phyloP scores from a whole-genome alignment of 202 grass and related monocot species.

The Panicum virgatum region DNA sequence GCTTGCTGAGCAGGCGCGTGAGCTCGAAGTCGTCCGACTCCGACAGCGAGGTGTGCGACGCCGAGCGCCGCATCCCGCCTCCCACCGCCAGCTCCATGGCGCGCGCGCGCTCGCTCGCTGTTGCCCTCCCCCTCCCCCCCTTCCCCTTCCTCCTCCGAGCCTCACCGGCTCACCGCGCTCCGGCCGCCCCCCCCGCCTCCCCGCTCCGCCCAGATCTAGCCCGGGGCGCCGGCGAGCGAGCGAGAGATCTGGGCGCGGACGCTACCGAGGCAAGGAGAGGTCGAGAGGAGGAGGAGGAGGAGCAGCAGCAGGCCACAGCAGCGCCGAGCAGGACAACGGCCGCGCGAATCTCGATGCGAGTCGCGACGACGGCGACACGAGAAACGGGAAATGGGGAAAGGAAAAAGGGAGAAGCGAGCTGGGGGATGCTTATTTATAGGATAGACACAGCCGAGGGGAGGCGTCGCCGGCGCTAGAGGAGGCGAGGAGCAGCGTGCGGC shows the following conservation, averaged over 20 bases:
- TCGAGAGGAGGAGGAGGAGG: background rate
- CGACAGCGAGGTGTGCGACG: slow-evolving; percentile 68
- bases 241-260: slow-evolving; percentile 51
- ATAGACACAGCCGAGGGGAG: background rate
- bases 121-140: background rate
- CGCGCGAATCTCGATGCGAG: slow-evolving; percentile 47
- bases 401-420: background rate
- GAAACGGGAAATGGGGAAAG: slow-evolving; percentile 3
- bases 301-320: background rate
- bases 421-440: slow-evolving; percentile 40
- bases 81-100: slow-evolving; percentile 47
- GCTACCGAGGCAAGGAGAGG: too few relatives aligned
- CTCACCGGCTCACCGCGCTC: background rate
- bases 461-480: background rate
- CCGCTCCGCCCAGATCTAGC: slow-evolving; percentile 43
- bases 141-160: background rate
- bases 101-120: background rate
- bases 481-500: too few relatives aligned
- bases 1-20: slow-evolving; percentile 71
- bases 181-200: background rate
- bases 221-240: slow-evolving; percentile 40
- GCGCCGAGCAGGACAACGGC: slow-evolving; percentile 36
- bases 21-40: slow-evolving; percentile 88
- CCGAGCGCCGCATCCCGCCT: slow-evolving; percentile 53
- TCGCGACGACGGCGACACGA: background rate